A percentile compares a stretch with the other conserved stretches of the same genome.
Evolutionary conservation across 2,329 filamentous ascomycete genomes (phyloP).

Genomic region (Fusarium sp.): DNA sequence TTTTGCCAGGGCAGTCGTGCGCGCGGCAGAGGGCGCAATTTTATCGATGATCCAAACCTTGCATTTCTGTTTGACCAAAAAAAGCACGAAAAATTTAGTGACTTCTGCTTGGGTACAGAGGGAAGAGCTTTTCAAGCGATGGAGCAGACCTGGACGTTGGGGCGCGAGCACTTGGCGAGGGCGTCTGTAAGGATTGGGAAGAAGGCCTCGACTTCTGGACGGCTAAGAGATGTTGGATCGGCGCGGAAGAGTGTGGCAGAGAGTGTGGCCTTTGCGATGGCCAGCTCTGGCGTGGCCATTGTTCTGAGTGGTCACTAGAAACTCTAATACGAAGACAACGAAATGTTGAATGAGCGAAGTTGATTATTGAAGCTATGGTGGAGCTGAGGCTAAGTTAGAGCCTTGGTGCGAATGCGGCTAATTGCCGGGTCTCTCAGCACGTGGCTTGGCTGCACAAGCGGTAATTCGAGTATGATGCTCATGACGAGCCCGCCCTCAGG

Average conservation of each 20-base stretch:
- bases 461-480: background rate
- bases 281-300: constrained; percentile 76
- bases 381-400: constrained; percentile 3
- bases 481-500: no score
- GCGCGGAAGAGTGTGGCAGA: constrained; percentile 77
- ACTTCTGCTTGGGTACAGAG: constrained; percentile 38
- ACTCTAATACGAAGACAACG: background rate
- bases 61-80: constrained; percentile 73
- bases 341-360: constrained; percentile 12
- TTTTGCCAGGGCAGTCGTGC: constrained; percentile 75
- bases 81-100: constrained; percentile 42
- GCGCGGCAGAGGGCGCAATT: constrained; percentile 72
- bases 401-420: constrained; percentile 18
- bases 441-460: constrained; percentile 12
- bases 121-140: constrained; percentile 44
- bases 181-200: constrained; percentile 72
- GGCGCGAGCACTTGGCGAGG: constrained; percentile 76
- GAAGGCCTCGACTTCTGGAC: constrained; percentile 76
- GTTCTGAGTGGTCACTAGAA: background rate
- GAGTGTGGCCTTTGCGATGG: constrained; percentile 83
- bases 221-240: constrained; percentile 75
- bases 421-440: constrained; percentile 22
- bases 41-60: constrained; percentile 85
- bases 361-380: constrained; percentile 23
- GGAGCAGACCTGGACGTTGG: constrained; percentile 88